Evolutionary conservation across 2,329 filamentous ascomycete genomes (phyloP), one percentile per base, ranked within the genome.

Genomic region (Sclerotinia minor): DNA sequence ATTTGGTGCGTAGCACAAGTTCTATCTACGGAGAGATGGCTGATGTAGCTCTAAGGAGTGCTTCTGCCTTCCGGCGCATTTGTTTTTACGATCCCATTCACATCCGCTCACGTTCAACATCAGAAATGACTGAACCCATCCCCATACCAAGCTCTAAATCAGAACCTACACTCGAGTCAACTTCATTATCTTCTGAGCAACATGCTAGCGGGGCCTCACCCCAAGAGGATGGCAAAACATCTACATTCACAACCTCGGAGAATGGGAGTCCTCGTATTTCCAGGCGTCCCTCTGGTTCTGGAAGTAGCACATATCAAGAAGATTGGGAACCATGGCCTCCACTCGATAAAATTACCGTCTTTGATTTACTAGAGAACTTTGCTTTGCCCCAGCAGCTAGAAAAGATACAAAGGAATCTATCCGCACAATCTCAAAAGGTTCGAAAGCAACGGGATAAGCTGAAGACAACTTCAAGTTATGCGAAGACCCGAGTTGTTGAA

Each of bases 351-450:
- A 83, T 99, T 65, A 94, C 91, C 50, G 87, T 98, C 68, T 92
- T 99, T 75, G 95, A 99, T 77, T 84, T 99, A 60, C 86, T 99
- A 72, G 94, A 97, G 80, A 98, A 97, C 77, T 88, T 99, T 71
- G 92, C 94, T 7, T 83, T 99, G 44, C 90, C 93, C 1, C 91
- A 96, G 75, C 91, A 94, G 74, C 85, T 99, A 26, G 95, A 98
- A 79, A 95, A 91, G 81, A 84, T 97, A 72, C 94, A 97, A 76
- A 90, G 87, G 74, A 90, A 91, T 49, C 84, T 98, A 68, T 89
- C 89, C 38, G 86, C 88, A 6, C 94, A 97, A 79, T 94, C 89
- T 4, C 89, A 95, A 73, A 95, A 92, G 79, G 90, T 98, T 44
- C 89, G 89, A 70, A 88, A 88, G 76, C 94, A 95, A 70, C 87